These are phyloP conservation scores for Diaporthe sp. DNA, from an alignment of 2,329 filamentous ascomycete species.

Conservation along the genomic window DNA sequence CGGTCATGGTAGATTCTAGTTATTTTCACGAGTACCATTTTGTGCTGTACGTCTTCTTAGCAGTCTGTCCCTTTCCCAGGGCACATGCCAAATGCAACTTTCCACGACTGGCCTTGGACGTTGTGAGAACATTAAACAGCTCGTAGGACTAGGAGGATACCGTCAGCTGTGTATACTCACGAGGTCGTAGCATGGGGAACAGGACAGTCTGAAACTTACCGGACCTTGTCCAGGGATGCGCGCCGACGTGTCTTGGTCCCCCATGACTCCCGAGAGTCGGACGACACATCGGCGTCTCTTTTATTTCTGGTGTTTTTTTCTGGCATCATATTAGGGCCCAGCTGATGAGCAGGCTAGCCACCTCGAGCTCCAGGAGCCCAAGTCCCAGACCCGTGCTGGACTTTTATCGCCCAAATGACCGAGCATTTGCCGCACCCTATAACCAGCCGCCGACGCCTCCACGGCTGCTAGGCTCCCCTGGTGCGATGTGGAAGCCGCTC, in stretches of 20 bases:
- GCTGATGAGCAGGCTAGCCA: neutral
- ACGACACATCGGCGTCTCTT: conserved; percentile 37
- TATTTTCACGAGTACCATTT: neutral
- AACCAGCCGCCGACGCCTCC: conserved; percentile 6
- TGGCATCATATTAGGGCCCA: neutral
- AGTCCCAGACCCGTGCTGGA: neutral
- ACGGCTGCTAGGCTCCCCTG: neutral
- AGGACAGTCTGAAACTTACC: conserved; percentile 6
- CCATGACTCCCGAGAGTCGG: conserved; percentile 23
- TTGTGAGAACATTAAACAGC: neutral
- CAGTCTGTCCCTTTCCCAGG: neutral
- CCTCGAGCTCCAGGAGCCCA: neutral
- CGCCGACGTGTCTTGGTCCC: conserved; percentile 36
- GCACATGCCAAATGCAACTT: neutral
- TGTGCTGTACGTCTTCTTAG: neutral
- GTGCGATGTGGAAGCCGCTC: neutral
- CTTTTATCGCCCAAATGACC: neutral
- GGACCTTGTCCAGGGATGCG: neutral
- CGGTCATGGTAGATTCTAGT: neutral
- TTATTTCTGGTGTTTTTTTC: neutral
- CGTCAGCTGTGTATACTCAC: neutral
- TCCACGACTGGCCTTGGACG: neutral
- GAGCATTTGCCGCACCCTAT: neutral
- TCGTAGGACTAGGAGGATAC: neutral
- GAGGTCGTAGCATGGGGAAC: neutral